Percentiles rank a stretch among this genome's conserved stretches.
These are phyloP conservation scores for Aspergillus piperis DNA, from an alignment of 2,329 filamentous ascomycete species.

Conservation along the genomic window DNA sequence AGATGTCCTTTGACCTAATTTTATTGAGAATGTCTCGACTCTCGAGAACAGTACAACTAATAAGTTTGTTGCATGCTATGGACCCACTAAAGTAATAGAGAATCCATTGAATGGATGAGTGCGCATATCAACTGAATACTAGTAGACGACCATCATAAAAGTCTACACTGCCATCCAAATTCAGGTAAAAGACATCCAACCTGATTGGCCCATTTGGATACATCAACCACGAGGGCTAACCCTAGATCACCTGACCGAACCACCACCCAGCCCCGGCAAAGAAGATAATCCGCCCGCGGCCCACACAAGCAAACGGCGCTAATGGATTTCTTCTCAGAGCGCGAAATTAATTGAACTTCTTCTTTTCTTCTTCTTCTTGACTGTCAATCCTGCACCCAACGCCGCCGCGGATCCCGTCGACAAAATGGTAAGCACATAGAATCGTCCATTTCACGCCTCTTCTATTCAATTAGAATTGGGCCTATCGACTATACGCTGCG, in stretches of 20 bases:
- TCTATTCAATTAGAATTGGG: constrained; percentile 24
- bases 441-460: constrained; percentile 39
- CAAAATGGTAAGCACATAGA: constrained; percentile 59
- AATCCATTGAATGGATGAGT: too few relatives aligned
- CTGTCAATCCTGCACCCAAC: constrained; percentile 50
- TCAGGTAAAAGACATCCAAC: too few relatives aligned
- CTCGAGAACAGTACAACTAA: too few relatives aligned
- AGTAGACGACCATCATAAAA: too few relatives aligned
- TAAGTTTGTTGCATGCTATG: too few relatives aligned
- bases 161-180: too few relatives aligned
- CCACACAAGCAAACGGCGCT: constrained; percentile 33
- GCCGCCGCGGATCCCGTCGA: constrained; percentile 53
- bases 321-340: constrained; percentile 18
- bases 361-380: constrained; percentile 22
- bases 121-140: too few relatives aligned
- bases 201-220: too few relatives aligned
- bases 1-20: too few relatives aligned
- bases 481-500: constrained; percentile 45
- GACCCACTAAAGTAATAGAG: too few relatives aligned
- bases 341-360: constrained; percentile 19
- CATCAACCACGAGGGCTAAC: constrained; percentile 14
- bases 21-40: too few relatives aligned
- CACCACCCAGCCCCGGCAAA: constrained; percentile 10
- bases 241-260: constrained; percentile 19
- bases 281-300: constrained; percentile 31